phyloP scores from a whole-genome alignment of 768 basidiomycete species.

The Naganishia antarctica region DNA sequence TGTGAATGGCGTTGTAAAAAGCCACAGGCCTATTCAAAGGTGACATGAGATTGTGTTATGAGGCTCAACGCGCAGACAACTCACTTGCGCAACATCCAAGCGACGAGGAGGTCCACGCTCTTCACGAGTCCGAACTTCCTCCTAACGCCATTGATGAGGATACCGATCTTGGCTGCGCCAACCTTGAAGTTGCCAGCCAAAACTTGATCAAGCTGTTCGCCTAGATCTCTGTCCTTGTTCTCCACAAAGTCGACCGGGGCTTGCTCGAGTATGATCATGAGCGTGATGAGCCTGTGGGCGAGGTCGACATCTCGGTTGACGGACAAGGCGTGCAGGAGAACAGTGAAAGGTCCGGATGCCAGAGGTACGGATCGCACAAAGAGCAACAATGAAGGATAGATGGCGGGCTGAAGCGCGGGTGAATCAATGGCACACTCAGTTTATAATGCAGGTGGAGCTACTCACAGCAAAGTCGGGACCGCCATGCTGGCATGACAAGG shows the following conservation, averaged over 20 bases:
- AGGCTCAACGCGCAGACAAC: not conserved
- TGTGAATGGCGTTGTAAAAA: conserved; percentile 17
- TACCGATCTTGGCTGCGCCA: conserved; percentile 26
- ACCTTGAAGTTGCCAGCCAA: conserved; percentile 20
- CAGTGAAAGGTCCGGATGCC: conserved; percentile 41
- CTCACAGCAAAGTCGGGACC: conserved; percentile 42
- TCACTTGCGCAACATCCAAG: conserved; percentile 23
- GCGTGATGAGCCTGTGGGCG: conserved; percentile 40
- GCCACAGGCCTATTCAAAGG: not conserved
- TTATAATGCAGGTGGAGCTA: not conserved
- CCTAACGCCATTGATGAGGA: conserved; percentile 34
- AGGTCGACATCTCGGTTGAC: conserved; percentile 37
- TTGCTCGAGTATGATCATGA: conserved; percentile 42
- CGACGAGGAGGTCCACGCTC: conserved; percentile 31
- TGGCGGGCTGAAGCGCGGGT: conserved; percentile 34
- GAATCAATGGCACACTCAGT: not conserved
- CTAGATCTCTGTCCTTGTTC: conserved; percentile 14
- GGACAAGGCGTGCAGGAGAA: conserved; percentile 34
- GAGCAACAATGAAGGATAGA: conserved; percentile 45
- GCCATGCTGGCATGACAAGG: conserved; percentile 31
- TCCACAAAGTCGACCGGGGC: conserved; percentile 25
- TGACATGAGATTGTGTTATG: not conserved
- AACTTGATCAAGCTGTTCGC: conserved; percentile 25
- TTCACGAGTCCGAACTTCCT: conserved; percentile 39
- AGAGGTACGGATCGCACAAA: conserved; percentile 41